phyloP scores from a whole-genome alignment of 805 yeast species.

The Ogataea ganodermae region DNA sequence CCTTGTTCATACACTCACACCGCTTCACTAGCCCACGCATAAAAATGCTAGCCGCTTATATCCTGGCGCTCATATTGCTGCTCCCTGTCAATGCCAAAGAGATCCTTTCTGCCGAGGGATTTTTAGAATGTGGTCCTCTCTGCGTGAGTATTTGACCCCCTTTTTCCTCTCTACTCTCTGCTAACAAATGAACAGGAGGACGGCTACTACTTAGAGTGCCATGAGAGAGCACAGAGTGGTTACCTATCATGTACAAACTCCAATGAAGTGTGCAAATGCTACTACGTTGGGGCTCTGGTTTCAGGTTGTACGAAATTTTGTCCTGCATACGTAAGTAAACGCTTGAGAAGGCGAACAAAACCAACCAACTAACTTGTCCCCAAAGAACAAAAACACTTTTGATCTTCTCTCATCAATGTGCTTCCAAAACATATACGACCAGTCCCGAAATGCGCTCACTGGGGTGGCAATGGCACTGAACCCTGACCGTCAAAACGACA shows the following conservation, averaged over 20 bases:
- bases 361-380: background rate
- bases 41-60: background rate
- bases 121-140: constrained; percentile 26
- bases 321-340: constrained; percentile 22
- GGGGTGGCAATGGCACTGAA: constrained; percentile 7
- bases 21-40: background rate
- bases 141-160: constrained; percentile 19
- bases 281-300: constrained; percentile 28
- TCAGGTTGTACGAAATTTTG: constrained; percentile 29
- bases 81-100: constrained; percentile 10
- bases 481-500: constrained; percentile 7
- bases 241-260: constrained; percentile 21
- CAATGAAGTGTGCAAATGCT: constrained; percentile 32
- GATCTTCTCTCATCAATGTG: constrained; percentile 25
- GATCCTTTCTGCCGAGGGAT: constrained; percentile 19
- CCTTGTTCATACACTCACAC: background rate
- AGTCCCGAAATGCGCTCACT: constrained; percentile 9
- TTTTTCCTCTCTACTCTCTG: background rate
- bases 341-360: background rate
- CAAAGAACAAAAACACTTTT: constrained; percentile 24
- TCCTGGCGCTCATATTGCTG: background rate
- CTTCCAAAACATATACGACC: constrained; percentile 21
- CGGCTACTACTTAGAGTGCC: constrained; percentile 28
- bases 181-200: constrained; percentile 23
- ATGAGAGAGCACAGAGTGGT: constrained; percentile 21